Percentiles rank a stretch among this genome's conserved stretches.
Conservation (phyloP, 176 grass and related monocot genomes). For the Raddia distichophylla region DNA sequence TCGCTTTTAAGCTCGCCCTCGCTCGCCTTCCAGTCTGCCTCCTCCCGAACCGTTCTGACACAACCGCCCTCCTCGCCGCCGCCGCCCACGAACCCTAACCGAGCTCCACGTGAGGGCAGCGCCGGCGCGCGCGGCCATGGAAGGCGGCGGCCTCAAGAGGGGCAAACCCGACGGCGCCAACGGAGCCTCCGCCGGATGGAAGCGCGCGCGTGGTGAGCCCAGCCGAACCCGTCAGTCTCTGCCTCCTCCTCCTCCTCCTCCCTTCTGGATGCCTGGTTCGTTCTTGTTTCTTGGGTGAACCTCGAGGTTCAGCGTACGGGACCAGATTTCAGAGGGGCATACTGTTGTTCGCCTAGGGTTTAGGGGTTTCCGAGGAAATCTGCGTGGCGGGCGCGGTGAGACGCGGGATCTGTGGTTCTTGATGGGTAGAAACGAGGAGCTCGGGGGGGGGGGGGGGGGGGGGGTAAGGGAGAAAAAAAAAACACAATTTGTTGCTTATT, state of each 20-base stretch:
- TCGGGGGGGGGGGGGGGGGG: neutral
- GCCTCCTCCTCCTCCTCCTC: neutral
- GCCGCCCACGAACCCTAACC: conserved; percentile 13
- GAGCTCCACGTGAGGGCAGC: neutral
- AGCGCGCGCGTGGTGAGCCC: conserved; percentile 67
- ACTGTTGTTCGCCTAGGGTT: neutral
- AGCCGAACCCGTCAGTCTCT: neutral
- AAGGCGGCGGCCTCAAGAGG: conserved; percentile 65
- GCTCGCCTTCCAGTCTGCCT: neutral
- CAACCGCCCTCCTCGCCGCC: neutral
- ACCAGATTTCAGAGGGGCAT: neutral
- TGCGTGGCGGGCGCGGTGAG: neutral
- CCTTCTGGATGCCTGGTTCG: neutral
- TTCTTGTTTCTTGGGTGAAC: neutral
- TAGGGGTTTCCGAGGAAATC: neutral
- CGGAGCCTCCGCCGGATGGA: conserved; percentile 40
- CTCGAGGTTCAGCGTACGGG: neutral
- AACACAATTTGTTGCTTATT: too few species aligned
- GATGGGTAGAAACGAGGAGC: neutral
- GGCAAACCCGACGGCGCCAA: conserved; percentile 40
- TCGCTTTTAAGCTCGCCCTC: neutral
- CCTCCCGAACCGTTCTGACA: neutral
- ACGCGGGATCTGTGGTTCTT: conserved; percentile 6
- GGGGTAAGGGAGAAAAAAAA: too few species aligned
- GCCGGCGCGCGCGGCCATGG: conserved; percentile 42